Base-by-base conservation (phyloP, 2,329 filamentous ascomycete genomes). In the Thelonectria discophora region DNA sequence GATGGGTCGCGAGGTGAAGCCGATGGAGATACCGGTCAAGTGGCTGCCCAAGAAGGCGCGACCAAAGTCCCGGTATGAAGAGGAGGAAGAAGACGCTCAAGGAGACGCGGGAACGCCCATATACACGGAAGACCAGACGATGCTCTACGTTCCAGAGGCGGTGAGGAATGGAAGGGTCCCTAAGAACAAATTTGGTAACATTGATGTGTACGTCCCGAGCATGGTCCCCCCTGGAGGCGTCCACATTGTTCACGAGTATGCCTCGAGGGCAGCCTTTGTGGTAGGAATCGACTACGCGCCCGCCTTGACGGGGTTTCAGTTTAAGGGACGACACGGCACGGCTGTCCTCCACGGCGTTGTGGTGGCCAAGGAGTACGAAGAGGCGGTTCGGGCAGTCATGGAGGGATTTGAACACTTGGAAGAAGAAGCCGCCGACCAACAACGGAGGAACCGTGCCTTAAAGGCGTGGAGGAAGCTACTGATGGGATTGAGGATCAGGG, bases 111-210 rank as follows among this genome's bases (percentile, higher is more conserved):
- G 84, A 2, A 86, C 81, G 1, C 87, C 88, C 1, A 76, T 90
- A 1, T 91, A 86, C 70, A 87, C 81, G 0, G 73, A 82, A 17
- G 83, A 87, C 9, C 88, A 93, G 72, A 92, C 94, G 0, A 85
- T 90, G 13, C 63, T 89, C 0, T 98, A 97, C 75, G 78, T 86
- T 12, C 86, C 94, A 0, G 90, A 92, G 1, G 89, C 93, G 0
- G 89, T 98, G 1, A 81, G 91, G 3, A 79, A 88, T 53, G 94
- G 93, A 0, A 81, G 83, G 12, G 85, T 98, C 1, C 94, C 95
- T 0, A 94, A 92, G 78, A 99, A 99, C 73, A 89, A 90, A 17
- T 99, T 93, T 75, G 93, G 93, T 11, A 99, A 99, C 72, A 89
- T 98, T 61, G 95, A 98, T 72, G 86, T 97, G 40, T 98, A 94